These are phyloP conservation scores for Vanilla planifolia DNA, from an alignment of 106 monocot genomes.

Conservation along the genomic window DNA sequence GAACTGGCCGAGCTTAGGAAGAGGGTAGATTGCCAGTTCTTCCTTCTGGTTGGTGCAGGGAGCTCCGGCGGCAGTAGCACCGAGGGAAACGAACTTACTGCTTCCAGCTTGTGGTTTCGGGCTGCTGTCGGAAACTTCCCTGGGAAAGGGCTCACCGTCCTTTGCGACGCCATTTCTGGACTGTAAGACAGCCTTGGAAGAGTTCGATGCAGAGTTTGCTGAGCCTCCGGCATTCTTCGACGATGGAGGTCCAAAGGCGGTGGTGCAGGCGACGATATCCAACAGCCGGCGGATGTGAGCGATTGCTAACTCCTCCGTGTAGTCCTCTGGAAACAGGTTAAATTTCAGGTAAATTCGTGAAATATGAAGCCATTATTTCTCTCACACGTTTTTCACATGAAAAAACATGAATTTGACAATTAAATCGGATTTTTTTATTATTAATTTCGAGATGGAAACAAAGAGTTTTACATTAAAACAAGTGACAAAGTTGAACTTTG, in stretches of 20 bases:
- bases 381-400: too few species aligned
- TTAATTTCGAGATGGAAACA: too few species aligned
- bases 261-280: constrained; percentile 79
- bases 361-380: too few species aligned
- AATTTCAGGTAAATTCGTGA: too few species aligned
- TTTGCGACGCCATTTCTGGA: neutral
- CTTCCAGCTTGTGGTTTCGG: constrained; percentile 8
- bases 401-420: too few species aligned
- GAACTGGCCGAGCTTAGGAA: constrained; percentile 89
- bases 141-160: constrained; percentile 4
- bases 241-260: constrained; percentile 56
- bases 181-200: neutral
- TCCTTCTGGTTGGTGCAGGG: constrained; percentile 24
- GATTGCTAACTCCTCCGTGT: constrained; percentile 60
- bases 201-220: neutral
- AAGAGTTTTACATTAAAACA: too few species aligned
- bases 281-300: constrained; percentile 83
- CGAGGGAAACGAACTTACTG: constrained; percentile 20
- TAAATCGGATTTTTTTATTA: too few species aligned
- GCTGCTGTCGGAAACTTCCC: neutral
- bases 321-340: constrained; percentile 90
- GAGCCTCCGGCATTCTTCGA: neutral
- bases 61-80: neutral
- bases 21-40: constrained; percentile 72
- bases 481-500: too few species aligned